phyloP scores from a whole-genome alignment of 2,329 filamentous ascomycete species.

The Pseudopithomyces chartarum region DNA sequence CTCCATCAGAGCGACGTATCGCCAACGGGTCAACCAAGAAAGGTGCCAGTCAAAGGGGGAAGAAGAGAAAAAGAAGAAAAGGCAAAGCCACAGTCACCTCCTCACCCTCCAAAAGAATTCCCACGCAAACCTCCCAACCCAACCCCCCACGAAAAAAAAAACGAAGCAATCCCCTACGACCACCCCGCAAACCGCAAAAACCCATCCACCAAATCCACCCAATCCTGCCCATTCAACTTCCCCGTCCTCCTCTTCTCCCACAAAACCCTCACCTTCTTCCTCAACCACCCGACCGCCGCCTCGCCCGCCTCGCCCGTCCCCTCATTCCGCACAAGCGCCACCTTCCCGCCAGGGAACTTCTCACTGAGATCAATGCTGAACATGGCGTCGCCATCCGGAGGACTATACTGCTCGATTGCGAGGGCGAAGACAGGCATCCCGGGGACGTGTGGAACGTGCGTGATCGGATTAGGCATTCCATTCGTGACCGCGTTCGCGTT shows the following conservation, averaged over 20 bases:
- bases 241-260: slow-evolving; percentile 42
- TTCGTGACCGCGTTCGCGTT: background rate
- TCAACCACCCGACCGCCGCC: slow-evolving; percentile 26
- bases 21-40: too few relatives aligned
- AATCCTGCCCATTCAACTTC: slow-evolving; percentile 38
- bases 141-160: too few relatives aligned
- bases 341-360: slow-evolving; percentile 37
- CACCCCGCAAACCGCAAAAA: slow-evolving; percentile 42
- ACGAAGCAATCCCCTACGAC: slow-evolving; percentile 15
- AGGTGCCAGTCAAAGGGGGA: background rate
- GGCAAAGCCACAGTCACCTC: too few relatives aligned
- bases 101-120: too few relatives aligned
- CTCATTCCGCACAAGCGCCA: slow-evolving; percentile 40
- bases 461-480: background rate
- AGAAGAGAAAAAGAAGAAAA: background rate
- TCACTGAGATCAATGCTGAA: slow-evolving; percentile 46
- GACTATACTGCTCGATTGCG: slow-evolving; percentile 29
- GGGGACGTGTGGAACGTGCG: background rate
- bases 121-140: too few relatives aligned
- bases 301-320: slow-evolving; percentile 38
- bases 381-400: slow-evolving; percentile 44
- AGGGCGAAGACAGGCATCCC: background rate
- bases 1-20: too few relatives aligned
- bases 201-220: slow-evolving; percentile 41
- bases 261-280: slow-evolving; percentile 28